Base-by-base conservation (phyloP, 1,284 basidiomycete species). In the Cryptococcus amylolentus region DNA sequence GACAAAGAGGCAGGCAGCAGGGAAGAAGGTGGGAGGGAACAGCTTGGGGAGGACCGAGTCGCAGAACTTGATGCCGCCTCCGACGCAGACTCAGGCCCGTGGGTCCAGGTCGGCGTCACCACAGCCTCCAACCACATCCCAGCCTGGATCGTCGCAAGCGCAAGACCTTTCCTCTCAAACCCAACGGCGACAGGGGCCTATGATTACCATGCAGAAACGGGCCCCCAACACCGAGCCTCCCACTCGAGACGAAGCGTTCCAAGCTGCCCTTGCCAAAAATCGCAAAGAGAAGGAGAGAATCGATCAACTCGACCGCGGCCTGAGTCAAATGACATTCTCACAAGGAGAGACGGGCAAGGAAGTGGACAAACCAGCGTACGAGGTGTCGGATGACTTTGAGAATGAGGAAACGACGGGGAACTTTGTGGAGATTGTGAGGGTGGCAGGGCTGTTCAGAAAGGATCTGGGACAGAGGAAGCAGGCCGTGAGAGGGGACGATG, bases 401-500 rank as follows among this genome's bases (percentile, higher is more conserved):
- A 35, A 35, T 35, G 84, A 88, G 61, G 83, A 88, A 52, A 57
- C 89, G 49, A 76, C 85, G 51, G 91, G 91, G 0, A 92, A 92
- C 67, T 93, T 92, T 60, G 91, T 93, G 85, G 82, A 88, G 26
- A 82, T 92, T 41, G 78, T 89, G 18, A 64, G 62, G 39, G 70
- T 66, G 53, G 18, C 16, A 18, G 69, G 77, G 60, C 58, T 78
- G 60, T 74, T 73, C 48, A 58, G 77, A 43, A 75, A 74, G 55
- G 88, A 91, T 67, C 42, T 57, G 41, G 54, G 54, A 31, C 49
- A 41, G 13, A 53, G 54, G 38, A 63, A 55, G 47, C 44, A 55
- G 27, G 54, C 44, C 66, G 38, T 35, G 39, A 59, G 60, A 26
- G 59, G 78, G 5, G 77, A 82, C 18, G 87, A 81, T 53, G 84